Base-by-base conservation (phyloP, 2,329 filamentous ascomycete genomes). In the Colletotrichum sp. region DNA sequence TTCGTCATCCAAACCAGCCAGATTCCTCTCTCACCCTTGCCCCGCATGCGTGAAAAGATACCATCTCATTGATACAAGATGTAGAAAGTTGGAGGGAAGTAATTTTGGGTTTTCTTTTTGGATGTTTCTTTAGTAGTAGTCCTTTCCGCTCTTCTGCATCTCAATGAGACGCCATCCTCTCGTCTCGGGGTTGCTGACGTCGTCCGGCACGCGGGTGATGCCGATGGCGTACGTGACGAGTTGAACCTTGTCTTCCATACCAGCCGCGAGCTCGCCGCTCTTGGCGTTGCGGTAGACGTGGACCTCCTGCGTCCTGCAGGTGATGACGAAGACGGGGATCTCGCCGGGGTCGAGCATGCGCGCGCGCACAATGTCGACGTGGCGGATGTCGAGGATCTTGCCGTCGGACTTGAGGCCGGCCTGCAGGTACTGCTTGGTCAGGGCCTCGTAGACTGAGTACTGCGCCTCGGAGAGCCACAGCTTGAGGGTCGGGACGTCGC, bases 211-310 rank as follows among this genome's bases (percentile, higher is more conserved):
- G 78, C 97, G 91, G 5, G 97, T 99, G 76, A 99, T 94, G 80
- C 97, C 97, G 80, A 99, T 98, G 78, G 96, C 97, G 82, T 99
- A 99, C 3, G 97, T 98, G 79, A 99, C 97, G 79, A 98, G 93
- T 86, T 99, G 97, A 28, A 99, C 97, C 87, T 96, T 97, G 86
- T 99, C 97, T 86, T 99, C 97, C 96, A 98, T 98, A 58, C 97
- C 97, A 15, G 96, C 96, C 5, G 96, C 96, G 64, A 99, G 91
- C 85, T 98, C 90, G 78, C 93, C 93, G 1, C 94, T 94, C 90
- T 99, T 98, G 74, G 94, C 93, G 79, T 98, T 98, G 77, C 94
- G 92, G 88, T 98, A 99, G 18, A 98, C 96, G 83, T 99, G 97
- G 13, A 99, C 96, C 86, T 99, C 97, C 84, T 99, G 97, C 13